Conservation (phyloP, 208 protist genomes). For the Novymonas esmeraldas region DNA sequence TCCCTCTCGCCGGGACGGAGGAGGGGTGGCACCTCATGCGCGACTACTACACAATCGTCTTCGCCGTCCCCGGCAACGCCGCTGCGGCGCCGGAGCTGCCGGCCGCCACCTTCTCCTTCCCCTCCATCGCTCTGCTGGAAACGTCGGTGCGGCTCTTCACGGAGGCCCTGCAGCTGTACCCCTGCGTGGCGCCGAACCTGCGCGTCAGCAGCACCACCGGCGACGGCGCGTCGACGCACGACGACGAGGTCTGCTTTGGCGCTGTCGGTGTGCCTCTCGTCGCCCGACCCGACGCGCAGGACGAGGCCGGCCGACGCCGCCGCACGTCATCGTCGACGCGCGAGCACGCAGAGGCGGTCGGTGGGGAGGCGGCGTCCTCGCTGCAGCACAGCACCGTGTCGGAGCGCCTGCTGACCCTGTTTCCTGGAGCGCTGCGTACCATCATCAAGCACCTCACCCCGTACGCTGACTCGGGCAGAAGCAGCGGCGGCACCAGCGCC, state of each 20-base stretch:
- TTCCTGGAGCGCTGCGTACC: conserved; percentile 21
- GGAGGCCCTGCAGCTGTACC: conserved; percentile 33
- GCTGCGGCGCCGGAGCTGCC: not conserved
- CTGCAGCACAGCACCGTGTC: conserved; percentile 25
- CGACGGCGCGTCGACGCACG: not conserved
- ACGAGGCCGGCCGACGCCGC: no score
- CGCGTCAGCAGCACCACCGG: not conserved
- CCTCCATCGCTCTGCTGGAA: conserved; percentile 22
- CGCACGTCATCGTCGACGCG: no score
- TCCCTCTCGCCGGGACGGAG: conserved; percentile 49
- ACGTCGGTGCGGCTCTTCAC: conserved; percentile 24
- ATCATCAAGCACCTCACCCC: conserved; percentile 18
- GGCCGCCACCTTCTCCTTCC: conserved; percentile 12
- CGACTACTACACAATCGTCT: conserved; percentile 52
- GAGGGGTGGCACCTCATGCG: conserved; percentile 61
- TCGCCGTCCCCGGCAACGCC: not conserved
- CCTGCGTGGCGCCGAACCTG: conserved; percentile 15
- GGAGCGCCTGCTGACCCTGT: conserved; percentile 22
- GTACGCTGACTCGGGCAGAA: not conserved
- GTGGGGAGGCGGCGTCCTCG: no score
- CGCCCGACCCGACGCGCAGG: no score
- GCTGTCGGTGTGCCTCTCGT: not conserved
- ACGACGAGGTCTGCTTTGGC: not conserved
- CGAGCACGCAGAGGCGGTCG: no score
- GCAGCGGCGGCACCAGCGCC: not conserved